These are phyloP conservation scores for Aristolochia californica DNA, from an alignment of 164 flowering plant species.

Conservation along the genomic window DNA sequence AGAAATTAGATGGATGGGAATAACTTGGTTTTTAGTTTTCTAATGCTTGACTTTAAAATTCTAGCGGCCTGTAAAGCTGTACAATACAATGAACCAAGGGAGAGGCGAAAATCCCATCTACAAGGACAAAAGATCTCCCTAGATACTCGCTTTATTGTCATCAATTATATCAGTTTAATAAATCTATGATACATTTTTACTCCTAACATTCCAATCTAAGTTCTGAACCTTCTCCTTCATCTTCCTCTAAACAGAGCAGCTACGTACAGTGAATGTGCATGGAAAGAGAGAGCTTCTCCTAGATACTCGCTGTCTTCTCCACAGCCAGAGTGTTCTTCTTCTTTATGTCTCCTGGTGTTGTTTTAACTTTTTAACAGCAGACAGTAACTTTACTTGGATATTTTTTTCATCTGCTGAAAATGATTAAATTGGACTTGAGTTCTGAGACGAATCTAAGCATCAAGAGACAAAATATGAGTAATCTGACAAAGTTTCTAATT, in stretches of 20 bases:
- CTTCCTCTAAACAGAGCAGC: no score
- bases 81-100: not conserved
- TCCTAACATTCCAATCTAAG: no score
- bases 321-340: not conserved
- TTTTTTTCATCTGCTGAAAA: no score
- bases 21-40: not conserved
- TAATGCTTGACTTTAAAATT: not conserved
- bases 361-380: not conserved
- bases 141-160: not conserved
- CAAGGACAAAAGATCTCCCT: not conserved
- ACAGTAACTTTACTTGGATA: not conserved
- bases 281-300: not conserved
- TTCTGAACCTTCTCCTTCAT: no score
- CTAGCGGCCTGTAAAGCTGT: not conserved
- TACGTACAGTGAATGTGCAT: no score
- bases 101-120: not conserved
- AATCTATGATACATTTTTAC: no score
- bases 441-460: no score
- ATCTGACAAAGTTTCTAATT: no score
- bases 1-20: no score
- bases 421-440: no score
- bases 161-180: not conserved
- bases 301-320: constrained; percentile 1
- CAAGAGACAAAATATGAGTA: no score
- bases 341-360: not conserved